Base-by-base conservation (phyloP, 1,284 basidiomycete species). In the Meripilus lineatus region DNA sequence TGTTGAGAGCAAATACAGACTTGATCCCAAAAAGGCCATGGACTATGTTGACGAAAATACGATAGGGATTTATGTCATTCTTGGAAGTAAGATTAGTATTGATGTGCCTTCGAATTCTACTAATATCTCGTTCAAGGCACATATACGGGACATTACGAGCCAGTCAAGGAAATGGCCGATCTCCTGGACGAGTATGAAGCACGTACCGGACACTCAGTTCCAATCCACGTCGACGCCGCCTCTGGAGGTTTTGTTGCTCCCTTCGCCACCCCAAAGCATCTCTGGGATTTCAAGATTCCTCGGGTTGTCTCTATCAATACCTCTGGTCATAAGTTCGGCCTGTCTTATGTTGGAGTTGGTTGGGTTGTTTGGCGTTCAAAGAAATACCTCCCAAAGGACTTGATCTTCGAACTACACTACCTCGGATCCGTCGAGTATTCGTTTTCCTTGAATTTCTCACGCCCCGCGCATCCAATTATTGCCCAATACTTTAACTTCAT, bases 401-500 rank as follows among this genome's bases (percentile, higher is more conserved):
- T 94, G 50, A 87, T 96, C 52, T 97, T 98, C 59, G 93, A 97
- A 65, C 77, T 97, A 17, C 92, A 94, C 63, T 93, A 90, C 54
- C 66, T 75, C 38, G 72, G 71, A 13, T 69, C 66, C 1, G 71
- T 76, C 45, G 77, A 81, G 55, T 79, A 79, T 58, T 73, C 84
- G 1, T 97, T 94, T 72, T 94, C 92, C 20, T 77, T 97, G 58
- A 97, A 98, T 72, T 98, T 98, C 64, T 92, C 89, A 34, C 81
- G 93, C 7, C 92, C 91, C 0, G 90, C 90, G 20, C 80, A 89
- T 32, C 90, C 93, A 8, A 88, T 98, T 58, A 84, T 97, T 40
- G 89, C 82, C 1, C 92, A 95, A 64, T 92, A 94, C 69, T 97
- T 91, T 75, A 95, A 91, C 64, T 79, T 93, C 61, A 60, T 93